Evolutionary conservation across 805 yeast species (phyloP).

Genomic region (Teunomyces tritomae): DNA sequence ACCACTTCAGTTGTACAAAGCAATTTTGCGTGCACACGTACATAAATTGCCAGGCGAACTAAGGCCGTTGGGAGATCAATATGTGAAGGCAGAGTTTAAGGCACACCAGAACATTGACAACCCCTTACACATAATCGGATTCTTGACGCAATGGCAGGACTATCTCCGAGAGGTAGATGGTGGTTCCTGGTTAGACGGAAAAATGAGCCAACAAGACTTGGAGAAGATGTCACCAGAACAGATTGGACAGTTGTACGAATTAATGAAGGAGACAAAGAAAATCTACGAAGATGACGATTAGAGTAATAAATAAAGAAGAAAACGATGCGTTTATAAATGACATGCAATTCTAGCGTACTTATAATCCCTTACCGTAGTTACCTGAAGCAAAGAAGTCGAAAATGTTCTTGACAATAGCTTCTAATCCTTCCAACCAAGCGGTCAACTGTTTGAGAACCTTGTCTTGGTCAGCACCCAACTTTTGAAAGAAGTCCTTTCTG

Average conservation of each 20-base stretch:
- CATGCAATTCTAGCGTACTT: slow-evolving; percentile 12
- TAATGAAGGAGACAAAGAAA: slow-evolving; percentile 69
- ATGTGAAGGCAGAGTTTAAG: slow-evolving; percentile 85
- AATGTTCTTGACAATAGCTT: slow-evolving; percentile 67
- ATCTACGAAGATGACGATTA: slow-evolving; percentile 14
- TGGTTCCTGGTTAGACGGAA: slow-evolving; percentile 40
- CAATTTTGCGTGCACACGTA: slow-evolving; percentile 77
- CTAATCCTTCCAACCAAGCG: slow-evolving; percentile 76
- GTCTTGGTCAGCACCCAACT: slow-evolving; percentile 73
- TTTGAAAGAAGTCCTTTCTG: slow-evolving; percentile 78
- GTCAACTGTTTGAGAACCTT: slow-evolving; percentile 63
- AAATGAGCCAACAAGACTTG: slow-evolving; percentile 59
- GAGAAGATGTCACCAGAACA: slow-evolving; percentile 91
- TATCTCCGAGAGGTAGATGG: slow-evolving; percentile 58
- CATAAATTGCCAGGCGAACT: slow-evolving; percentile 63
- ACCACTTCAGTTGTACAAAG: slow-evolving; percentile 74
- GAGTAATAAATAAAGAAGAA: not conserved
- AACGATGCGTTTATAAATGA: slow-evolving; percentile 1
- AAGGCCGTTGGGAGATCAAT: slow-evolving; percentile 81
- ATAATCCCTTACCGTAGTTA: slow-evolving; percentile 86
- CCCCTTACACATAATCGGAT: slow-evolving; percentile 92
- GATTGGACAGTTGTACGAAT: slow-evolving; percentile 71
- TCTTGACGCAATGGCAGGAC: slow-evolving; percentile 92
- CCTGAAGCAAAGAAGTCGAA: slow-evolving; percentile 75
- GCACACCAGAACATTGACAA: slow-evolving; percentile 80